Conservation (phyloP, 129 eudicot species). For the carrot (Daucus carota) region DNA sequence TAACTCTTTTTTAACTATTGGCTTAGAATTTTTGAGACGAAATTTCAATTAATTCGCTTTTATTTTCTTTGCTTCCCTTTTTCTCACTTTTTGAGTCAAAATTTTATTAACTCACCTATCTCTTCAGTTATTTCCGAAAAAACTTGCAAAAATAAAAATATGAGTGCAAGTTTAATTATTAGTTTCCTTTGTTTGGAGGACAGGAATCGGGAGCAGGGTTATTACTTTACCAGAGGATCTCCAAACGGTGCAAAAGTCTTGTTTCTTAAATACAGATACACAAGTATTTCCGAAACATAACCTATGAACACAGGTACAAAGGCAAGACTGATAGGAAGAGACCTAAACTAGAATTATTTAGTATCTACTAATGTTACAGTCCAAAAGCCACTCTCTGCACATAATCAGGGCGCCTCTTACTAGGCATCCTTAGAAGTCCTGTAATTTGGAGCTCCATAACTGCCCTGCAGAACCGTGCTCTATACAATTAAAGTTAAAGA, state of each 20-base stretch:
- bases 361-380: constrained; percentile 19
- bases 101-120: no score
- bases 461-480: constrained; percentile 93
- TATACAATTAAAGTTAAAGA: constrained; percentile 37
- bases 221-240: no score
- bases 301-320: background rate
- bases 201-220: no score
- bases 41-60: no score
- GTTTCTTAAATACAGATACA: background rate
- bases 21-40: no score
- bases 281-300: background rate
- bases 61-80: no score
- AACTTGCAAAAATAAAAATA: no score
- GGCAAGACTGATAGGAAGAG: background rate
- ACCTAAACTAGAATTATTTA: background rate
- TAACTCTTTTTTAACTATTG: no score
- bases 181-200: no score
- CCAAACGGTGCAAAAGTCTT: background rate
- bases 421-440: constrained; percentile 86
- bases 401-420: constrained; percentile 88
- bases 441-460: constrained; percentile 81
- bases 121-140: no score
- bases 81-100: no score
- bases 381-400: constrained; percentile 96
- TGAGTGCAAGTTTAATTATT: no score